Base-by-base conservation (phyloP, 2,329 filamentous ascomycete species). In the Botryotinia narcissicola region DNA sequence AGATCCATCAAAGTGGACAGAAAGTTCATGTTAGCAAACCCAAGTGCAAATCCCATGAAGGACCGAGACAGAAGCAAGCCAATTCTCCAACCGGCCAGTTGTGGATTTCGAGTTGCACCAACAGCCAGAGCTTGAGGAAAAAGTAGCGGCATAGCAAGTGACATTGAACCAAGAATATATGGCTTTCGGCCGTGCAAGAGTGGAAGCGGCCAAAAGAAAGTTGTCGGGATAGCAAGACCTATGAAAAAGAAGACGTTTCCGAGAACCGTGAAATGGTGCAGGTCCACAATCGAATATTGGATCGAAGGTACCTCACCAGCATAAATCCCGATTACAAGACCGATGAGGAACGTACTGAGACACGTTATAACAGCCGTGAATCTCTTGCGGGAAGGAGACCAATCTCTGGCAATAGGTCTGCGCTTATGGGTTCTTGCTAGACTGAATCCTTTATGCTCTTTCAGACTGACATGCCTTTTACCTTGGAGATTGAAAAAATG, bases 21-120 rank as follows among this genome's bases (percentile, higher is more conserved):
- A 76, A 92, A 92, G 79, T 94, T 95, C 85, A 95, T 92, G 79
- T 91, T 92, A 25, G 90, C 91, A 78, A 95, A 92, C 0, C 92
- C 93, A 16, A 95, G 86, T 32, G 87, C 87, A 48, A 90, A 83
- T 0, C 93, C 92, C 81, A 93, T 92, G 64, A 92, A 78, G 1
- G 86, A 87, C 68, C 92, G 86, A 8, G 91, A 87, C 9, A 89
- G 81, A 4, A 95, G 84, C 6, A 95, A 83, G 44, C 88, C 86
- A 71, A 86, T 84, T 77, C 87, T 86, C 84, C 88, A 93, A 32
- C 83, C 83, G 35, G 83, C 79, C 20, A 87, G 84, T 73, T 87
- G 85, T 6, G 89, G 89, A 14, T 88, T 87, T 75, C 90, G 84
- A 73, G 84, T 86, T 14, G 82, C 80, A 62, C 87, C 86, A 14